A percentile compares a stretch with the other conserved stretches of the same genome.
Conservation (phyloP, 495 filamentous ascomycete species). For the Penicillium diatomitis region DNA sequence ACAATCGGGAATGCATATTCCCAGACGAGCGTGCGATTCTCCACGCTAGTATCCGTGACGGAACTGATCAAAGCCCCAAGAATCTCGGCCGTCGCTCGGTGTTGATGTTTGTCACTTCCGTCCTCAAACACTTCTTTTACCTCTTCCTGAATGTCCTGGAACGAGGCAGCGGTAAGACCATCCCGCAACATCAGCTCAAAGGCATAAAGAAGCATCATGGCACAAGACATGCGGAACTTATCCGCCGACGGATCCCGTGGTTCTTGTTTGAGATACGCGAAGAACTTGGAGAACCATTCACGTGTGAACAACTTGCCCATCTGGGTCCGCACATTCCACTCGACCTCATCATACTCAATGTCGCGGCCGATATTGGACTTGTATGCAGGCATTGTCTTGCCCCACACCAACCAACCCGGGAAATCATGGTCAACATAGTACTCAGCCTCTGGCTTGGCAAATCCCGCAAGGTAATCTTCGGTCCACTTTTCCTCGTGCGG, state of each 20-base stretch:
- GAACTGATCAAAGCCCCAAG: slow-evolving; percentile 73
- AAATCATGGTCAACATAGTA: slow-evolving; percentile 89
- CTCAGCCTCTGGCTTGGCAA: slow-evolving; percentile 69
- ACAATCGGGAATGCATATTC: slow-evolving; percentile 84
- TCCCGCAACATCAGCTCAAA: slow-evolving; percentile 75
- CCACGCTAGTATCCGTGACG: slow-evolving; percentile 58
- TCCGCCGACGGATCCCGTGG: slow-evolving; percentile 76
- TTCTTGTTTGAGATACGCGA: slow-evolving; percentile 92
- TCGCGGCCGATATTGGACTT: slow-evolving; percentile 58
- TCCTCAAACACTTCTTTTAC: slow-evolving; percentile 70
- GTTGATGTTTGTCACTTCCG: slow-evolving; percentile 95
- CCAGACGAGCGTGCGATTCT: slow-evolving; percentile 70
- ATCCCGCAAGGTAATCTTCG: slow-evolving; percentile 62
- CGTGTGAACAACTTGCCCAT: slow-evolving; percentile 74
- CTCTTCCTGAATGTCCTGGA: slow-evolving; percentile 81
- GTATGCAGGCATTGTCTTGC: slow-evolving; percentile 69
- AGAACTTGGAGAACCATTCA: slow-evolving; percentile 81
- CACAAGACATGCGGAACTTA: slow-evolving; percentile 79
- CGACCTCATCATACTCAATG: slow-evolving; percentile 74
- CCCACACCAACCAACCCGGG: slow-evolving; percentile 97
- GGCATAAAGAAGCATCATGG: slow-evolving; percentile 74
- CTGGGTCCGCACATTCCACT: slow-evolving; percentile 63
- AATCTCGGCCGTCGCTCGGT: slow-evolving; percentile 92
- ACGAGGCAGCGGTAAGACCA: slow-evolving; percentile 62
- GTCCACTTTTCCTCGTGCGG: slow-evolving; percentile 71